These are phyloP conservation scores for Dryas alaskensis DNA, from an alignment of 306 rosid genomes.

Conservation along the genomic window DNA sequence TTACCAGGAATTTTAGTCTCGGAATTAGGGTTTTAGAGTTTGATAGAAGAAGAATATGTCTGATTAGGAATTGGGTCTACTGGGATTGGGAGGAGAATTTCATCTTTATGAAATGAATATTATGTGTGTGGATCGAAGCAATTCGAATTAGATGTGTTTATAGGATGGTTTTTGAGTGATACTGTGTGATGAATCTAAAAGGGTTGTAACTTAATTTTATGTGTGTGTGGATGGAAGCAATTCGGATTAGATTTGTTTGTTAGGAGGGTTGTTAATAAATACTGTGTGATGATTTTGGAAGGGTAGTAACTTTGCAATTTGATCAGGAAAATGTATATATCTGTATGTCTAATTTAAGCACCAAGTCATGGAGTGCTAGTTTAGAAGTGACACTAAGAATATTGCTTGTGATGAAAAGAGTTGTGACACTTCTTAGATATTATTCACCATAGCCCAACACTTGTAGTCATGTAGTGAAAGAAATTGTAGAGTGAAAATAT, in stretches of 20 bases:
- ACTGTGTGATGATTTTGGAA: neutral
- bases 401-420: neutral
- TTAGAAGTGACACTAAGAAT: neutral
- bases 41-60: neutral
- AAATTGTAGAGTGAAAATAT: neutral
- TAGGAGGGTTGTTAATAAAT: neutral
- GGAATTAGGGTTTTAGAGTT: neutral
- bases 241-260: neutral
- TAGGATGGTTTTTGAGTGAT: neutral
- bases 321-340: neutral
- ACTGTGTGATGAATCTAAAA: neutral
- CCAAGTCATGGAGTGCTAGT: neutral
- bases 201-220: neutral
- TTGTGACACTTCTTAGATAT: neutral
- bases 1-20: neutral
- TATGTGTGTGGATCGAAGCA: neutral
- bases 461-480: neutral
- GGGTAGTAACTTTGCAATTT: too few species aligned
- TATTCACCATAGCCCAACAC: neutral
- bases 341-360: neutral
- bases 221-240: neutral
- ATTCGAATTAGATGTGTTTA: neutral
- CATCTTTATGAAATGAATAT: neutral
- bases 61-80: neutral
- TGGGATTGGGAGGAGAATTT: neutral